Base-by-base conservation (phyloP, 2,329 filamentous ascomycete genomes). In the Arthrobotrys iridis region DNA sequence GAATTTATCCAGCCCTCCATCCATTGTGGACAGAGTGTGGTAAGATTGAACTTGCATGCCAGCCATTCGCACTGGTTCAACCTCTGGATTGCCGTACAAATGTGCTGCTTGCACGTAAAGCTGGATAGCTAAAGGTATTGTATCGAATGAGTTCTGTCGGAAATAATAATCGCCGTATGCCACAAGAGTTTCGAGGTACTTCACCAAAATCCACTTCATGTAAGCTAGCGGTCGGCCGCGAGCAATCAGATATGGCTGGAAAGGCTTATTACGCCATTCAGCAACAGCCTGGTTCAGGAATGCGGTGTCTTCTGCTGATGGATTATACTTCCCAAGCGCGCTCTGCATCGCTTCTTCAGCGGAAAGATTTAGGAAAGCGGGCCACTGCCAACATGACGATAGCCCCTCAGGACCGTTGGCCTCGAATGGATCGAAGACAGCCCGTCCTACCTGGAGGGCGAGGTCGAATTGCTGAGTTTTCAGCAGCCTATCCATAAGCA, bases 171-270 rank as follows among this genome's bases (percentile, higher is more conserved):
- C 81, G 1, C 81, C 81, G 13, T 50, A 68, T 1, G 78, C 80
- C 13, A 82, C 77, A 2, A 82, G 77, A 43, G 79, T 80, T 46
- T 79, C 74, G 28, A 81, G 77, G 74, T 82, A 82, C 57, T 80
- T 81, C 71, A 81, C 77, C 3, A 79, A 80, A 4, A 80, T 67
- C 76, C 78, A 77, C 45, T 80, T 81, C 81, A 81, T 82, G 64
- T 81, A 82, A 2, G 79, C 77, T 3, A 77, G 20, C 0, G 79
- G 78, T 28, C 80, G 57, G 6, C 18, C 41, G 0, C 81, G 77
- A 8, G 81, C 80, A 1, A 79, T 37, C 1, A 74, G 71, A 73
- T 80, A 78, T 0, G 79, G 77, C 11, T 59, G 0, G 70, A 78
- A 80, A 7, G 79, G 77, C 40, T 79, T 65, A 10, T 40, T 6